Conservation (phyloP, 108 stramenopile genomes). For the Fragilariopsis cylindrus region DNA sequence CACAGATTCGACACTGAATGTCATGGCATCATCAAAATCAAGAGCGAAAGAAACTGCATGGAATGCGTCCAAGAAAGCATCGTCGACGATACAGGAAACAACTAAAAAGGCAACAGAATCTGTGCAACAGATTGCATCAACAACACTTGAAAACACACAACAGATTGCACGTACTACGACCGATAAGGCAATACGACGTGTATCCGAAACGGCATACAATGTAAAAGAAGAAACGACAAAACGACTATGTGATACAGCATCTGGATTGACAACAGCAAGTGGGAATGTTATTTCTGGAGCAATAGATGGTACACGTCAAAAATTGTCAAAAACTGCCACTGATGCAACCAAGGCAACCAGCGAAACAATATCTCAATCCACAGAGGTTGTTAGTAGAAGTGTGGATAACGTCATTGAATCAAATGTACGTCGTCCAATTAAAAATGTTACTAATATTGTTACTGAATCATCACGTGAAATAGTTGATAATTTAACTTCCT, state of each 20-base stretch:
- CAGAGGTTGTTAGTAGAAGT: not conserved
- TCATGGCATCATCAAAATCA: not conserved
- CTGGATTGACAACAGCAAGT: not conserved
- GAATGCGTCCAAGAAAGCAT: not conserved
- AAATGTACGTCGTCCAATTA: not conserved
- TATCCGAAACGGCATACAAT: not conserved
- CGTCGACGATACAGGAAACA: not conserved
- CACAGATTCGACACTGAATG: not conserved
- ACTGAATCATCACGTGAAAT: not conserved
- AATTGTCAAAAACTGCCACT: not conserved
- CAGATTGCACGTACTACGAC: not conserved
- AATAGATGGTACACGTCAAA: not conserved
- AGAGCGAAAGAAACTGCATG: not conserved
- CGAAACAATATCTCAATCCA: not conserved
- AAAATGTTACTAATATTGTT: not conserved
- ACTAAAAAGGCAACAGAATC: not conserved
- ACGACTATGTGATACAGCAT: not conserved
- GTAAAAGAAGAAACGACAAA: not conserved
- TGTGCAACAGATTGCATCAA: not conserved
- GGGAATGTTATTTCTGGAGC: not conserved
- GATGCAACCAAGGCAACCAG: not conserved
- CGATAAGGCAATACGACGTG: not conserved
- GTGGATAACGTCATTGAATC: not conserved
- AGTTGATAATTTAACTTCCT: not conserved
- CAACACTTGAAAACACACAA: constrained; percentile 7